Evolutionary conservation across 2,329 filamentous ascomycete species (phyloP), one percentile per base, ranked within the genome.

Genomic region (Coccinonectria pachysandricola): DNA sequence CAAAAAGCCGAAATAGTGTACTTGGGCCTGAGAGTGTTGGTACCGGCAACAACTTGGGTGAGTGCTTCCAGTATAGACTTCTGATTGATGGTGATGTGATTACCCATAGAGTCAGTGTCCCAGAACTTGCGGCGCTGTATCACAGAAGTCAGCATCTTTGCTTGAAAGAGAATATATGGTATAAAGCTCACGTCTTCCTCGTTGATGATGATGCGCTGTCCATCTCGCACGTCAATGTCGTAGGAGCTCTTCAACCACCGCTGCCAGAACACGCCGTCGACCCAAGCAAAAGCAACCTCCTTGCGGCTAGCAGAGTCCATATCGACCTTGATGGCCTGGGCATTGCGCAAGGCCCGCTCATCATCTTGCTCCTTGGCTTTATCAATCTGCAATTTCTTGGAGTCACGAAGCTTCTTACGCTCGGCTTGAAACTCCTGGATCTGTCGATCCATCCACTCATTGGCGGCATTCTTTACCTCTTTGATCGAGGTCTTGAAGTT

Each of bases 401-500:
- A 78, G 54, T 96, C 87, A 27, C 91, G 79, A 24, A 95, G 68
- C 54, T 94, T 91, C 60, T 95, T 85, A 31, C 88, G 71, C 57
- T 96, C 88, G 10, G 92, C 73, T 53, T 94, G 84, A 65, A 94
- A 95, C 19, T 85, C 69, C 42, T 88, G 78, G 11, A 84, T 80
- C 56, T 95, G 84, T 60, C 92, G 91, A 54, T 96, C 88, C 72
- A 96, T 94, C 87, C 91, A 98, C 54, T 96, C 91, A 34, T 87
- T 71, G 7, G 91, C 91, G 2, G 91, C 91, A 40, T 80, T 88
- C 70, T 96, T 96, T 59, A 98, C 76, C 58, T 98, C 92, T 17
- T 80, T 76, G 53, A 83, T 81, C 14, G 83, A 81, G 30, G 69
- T 67, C 26, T 74, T 61, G 52, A 94, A 94, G 18, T 85, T 76